Conservation (phyloP, 1,139 yeast species). For the Suhomyces atakaporum region DNA sequence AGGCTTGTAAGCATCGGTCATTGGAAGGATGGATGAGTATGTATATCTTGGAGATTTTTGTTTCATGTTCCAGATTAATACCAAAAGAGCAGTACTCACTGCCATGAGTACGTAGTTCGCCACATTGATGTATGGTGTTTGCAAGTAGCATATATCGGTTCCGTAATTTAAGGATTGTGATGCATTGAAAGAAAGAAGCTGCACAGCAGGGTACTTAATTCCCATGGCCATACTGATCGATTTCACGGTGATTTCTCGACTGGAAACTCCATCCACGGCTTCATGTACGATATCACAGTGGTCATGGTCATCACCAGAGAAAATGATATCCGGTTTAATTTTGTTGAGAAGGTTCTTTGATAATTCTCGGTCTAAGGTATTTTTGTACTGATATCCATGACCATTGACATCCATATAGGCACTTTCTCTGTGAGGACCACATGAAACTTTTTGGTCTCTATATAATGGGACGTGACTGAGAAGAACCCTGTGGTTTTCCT, state of each 20-base stretch:
- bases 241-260: conserved; percentile 53
- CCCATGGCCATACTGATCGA: conserved; percentile 67
- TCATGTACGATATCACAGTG: conserved; percentile 52
- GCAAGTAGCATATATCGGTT: conserved; percentile 50
- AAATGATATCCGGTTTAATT: conserved; percentile 44
- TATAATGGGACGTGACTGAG: conserved; percentile 53
- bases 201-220: conserved; percentile 54
- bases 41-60: conserved; percentile 25
- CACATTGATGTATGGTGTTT: conserved; percentile 50
- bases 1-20: conserved; percentile 12
- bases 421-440: conserved; percentile 51
- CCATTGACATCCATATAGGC: conserved; percentile 24
- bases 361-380: conserved; percentile 37
- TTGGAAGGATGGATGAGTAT: conserved; percentile 20
- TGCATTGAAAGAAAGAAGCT: conserved; percentile 40
- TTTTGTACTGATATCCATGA: conserved; percentile 56
- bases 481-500: conserved; percentile 35
- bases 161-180: conserved; percentile 30
- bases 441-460: conserved; percentile 36
- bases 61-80: conserved; percentile 35
- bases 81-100: conserved; percentile 29
- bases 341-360: conserved; percentile 31
- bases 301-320: conserved; percentile 58
- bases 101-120: conserved; percentile 41
- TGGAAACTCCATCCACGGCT: conserved; percentile 14